Evolutionary conservation across 805 yeast genomes (phyloP), one percentile per base, ranked within the genome.

Genomic region (Metschnikowia reukaufii): DNA sequence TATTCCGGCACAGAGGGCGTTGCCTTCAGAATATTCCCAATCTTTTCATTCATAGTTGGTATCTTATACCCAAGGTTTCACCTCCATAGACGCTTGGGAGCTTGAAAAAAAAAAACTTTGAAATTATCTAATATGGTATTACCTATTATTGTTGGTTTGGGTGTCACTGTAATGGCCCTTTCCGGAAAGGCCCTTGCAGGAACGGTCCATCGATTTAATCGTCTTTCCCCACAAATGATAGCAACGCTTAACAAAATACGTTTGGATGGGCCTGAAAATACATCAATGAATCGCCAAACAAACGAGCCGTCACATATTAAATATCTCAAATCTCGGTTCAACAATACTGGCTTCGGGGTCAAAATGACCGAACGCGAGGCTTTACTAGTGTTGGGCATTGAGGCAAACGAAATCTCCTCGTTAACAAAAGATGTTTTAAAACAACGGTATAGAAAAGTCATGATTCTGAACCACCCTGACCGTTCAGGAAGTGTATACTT

Each of bases 321-420:
- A 36, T 55, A 55, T 41, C 48, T 62, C 19, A 51, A 52, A 16
- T 42, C 53, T 5, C 51, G 57, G 6, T 62, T 57, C 41, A 55
- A 61, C 12, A 54, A 52, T 36, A 45, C 58, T 9, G 72, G 73
- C 2, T 73, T 73, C 39, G 54, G 51, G 15, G 57, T 55, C 20
- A 66, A 64, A 31, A 72, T 73, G 76, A 69, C 76, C 0, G 77
- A 73, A 47, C 65, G 65, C 42, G 77, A 73, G 50, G 77, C 77
- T 6, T 58, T 73, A 9, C 51, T 63, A 27, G 58, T 71, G 2
- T 49, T 73, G 55, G 77, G 77, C 1, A 71, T 73, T 6, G 70
- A 70, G 44, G 74, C 72, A 7, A 62, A 61, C 36, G 75, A 70
- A 30, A 73, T 73, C 34, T 32, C 58, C 19, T 23, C 42, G 15